Base-by-base conservation (phyloP, 2,329 filamentous ascomycete genomes). In the Podosphaera aphanis region DNA sequence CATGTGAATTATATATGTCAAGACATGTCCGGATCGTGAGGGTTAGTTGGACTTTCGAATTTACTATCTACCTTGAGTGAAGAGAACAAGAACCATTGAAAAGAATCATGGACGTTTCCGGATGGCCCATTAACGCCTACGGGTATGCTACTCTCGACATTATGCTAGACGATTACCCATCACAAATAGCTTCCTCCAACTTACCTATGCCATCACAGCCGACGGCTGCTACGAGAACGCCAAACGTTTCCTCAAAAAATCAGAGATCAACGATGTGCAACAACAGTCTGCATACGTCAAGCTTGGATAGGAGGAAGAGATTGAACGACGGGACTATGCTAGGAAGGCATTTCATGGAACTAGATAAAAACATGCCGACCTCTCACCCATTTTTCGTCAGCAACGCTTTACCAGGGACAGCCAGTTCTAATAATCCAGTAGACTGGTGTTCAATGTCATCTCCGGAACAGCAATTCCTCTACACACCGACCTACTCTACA, bases 161-260 rank as follows among this genome's bases (percentile, higher is more conserved):
- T 43, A 62, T 70, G 43, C 53, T 70, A 46, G 67, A 73, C 53
- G 69, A 71, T 49, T 59, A 69, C 29, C 66, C 67, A 21, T 66
- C 63, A 50, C 71, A 75, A 49, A 65, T 70, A 55, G 60, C 64
- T 45, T 56, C 63, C 35, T 64, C 66, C 31, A 66, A 68, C 47
- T 59, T 64, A 23, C 59, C 64, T 35, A 64, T 69, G 23, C 61
- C 64, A 49, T 71, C 71, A 19, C 64, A 67, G 49, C 3, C 29
- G 8, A n/a, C 10, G 6, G 11, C 10, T 33, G 29, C 29, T n/a
- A 33, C 15, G 29, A 13, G 10, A 33, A 13, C 29, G 8, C 11
- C 29, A 11, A 33, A 2, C 29, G 5, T 11, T 3, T n/a, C 3
- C 4, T 6, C 11, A 11, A 29, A 29, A 11, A 6, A 29, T 11